Percentiles rank a stretch among this genome's conserved stretches.
These are phyloP conservation scores for Saccharomycopsis synnaedendra DNA, from an alignment of 805 yeast genomes.

Conservation along the genomic window DNA sequence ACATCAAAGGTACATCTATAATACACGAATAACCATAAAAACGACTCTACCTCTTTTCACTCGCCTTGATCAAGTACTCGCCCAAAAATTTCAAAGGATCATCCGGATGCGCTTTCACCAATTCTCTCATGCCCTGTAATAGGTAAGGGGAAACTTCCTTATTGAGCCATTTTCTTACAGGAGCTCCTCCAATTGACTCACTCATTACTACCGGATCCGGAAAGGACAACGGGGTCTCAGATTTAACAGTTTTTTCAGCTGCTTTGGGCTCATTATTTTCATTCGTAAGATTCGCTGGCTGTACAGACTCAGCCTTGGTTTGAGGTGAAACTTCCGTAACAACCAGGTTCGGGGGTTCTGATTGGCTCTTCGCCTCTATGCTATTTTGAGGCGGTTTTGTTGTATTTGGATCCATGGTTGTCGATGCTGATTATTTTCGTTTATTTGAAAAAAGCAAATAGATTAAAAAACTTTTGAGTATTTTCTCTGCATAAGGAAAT, in stretches of 20 bases:
- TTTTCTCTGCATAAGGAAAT: too few relatives aligned
- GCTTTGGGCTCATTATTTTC: too few relatives aligned
- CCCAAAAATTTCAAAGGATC: slow-evolving; percentile 46
- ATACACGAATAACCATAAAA: too few relatives aligned
- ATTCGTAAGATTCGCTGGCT: too few relatives aligned
- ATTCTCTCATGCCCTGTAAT: slow-evolving; percentile 48
- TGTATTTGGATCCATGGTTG: not conserved
- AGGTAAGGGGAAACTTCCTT: slow-evolving; percentile 50
- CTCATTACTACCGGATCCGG: slow-evolving; percentile 18
- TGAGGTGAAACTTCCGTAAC: too few relatives aligned
- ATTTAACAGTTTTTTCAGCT: too few relatives aligned
- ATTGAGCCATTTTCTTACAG: slow-evolving; percentile 58
- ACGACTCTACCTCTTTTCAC: slow-evolving; percentile 17
- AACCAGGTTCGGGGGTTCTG: not conserved
- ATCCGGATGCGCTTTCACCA: slow-evolving; percentile 40
- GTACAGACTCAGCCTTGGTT: too few relatives aligned
- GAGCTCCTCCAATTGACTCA: slow-evolving; percentile 59
- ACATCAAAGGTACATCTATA: too few relatives aligned
- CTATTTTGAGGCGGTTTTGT: not conserved
- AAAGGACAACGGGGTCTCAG: slow-evolving; percentile 14
- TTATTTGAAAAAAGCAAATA: not conserved
- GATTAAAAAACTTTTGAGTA: too few relatives aligned
- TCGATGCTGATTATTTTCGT: not conserved
- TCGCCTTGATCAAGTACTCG: slow-evolving; percentile 35
- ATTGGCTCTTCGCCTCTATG: not conserved